Conservation (phyloP, 306 rosid genomes). For the Albizia julibrissin region DNA sequence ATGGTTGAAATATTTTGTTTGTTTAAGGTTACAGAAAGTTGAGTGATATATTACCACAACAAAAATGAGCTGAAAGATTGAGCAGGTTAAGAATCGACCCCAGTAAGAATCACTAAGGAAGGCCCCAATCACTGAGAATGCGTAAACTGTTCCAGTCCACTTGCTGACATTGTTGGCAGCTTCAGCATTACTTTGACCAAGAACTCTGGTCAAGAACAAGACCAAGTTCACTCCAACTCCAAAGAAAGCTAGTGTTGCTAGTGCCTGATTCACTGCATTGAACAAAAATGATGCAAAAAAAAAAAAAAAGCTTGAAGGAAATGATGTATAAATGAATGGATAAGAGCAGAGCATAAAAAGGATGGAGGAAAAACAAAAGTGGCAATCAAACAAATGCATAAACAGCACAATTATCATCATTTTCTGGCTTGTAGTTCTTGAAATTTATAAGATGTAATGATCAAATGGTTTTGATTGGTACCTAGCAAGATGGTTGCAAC, state of each 20-base stretch:
- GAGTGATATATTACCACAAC: constrained; percentile 38
- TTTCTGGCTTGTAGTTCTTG: background rate
- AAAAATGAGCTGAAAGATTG: constrained; percentile 59
- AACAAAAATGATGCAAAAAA: background rate
- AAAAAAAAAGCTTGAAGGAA: background rate
- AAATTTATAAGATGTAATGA: background rate
- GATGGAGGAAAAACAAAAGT: background rate
- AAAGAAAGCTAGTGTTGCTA: constrained; percentile 69
- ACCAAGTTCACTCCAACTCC: constrained; percentile 76
- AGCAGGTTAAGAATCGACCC: constrained; percentile 67
- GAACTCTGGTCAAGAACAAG: constrained; percentile 63
- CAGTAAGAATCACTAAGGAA: constrained; percentile 68
- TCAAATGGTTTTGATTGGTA: constrained; percentile 24
- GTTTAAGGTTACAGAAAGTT: background rate
- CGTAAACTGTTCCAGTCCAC: constrained; percentile 73
- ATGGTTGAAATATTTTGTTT: background rate
- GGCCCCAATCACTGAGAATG: constrained; percentile 64
- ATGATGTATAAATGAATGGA: background rate
- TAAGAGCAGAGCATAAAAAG: background rate
- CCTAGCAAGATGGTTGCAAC: constrained; percentile 59
- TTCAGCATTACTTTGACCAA: constrained; percentile 52
- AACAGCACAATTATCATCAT: background rate
- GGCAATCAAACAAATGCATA: background rate
- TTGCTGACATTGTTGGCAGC: constrained; percentile 70
- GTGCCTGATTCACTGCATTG: constrained; percentile 61